These are phyloP conservation scores for Meyerozyma athensensis DNA, from an alignment of 1,139 yeast species.

Conservation along the genomic window DNA sequence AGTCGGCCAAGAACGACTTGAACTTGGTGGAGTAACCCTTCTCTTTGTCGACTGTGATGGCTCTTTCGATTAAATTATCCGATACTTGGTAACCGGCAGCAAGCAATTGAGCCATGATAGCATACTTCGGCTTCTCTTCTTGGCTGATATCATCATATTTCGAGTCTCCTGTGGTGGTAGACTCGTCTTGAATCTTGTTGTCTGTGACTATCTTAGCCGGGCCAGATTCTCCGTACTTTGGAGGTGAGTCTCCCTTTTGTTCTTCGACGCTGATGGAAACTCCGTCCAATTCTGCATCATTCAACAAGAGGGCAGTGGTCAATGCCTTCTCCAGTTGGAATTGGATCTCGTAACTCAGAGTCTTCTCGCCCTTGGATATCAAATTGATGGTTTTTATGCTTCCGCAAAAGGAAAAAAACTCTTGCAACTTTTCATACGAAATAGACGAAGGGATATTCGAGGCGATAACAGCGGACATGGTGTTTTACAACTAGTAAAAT, in stretches of 20 bases:
- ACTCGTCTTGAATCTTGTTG: slow-evolving; percentile 19
- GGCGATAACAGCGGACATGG: slow-evolving; percentile 48
- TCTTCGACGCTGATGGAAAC: slow-evolving; percentile 46
- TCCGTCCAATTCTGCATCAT: slow-evolving; percentile 72
- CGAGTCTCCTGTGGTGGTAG: slow-evolving; percentile 25
- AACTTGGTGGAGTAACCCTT: slow-evolving; percentile 59
- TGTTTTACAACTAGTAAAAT: background rate
- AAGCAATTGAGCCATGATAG: slow-evolving; percentile 71
- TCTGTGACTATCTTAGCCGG: slow-evolving; percentile 14
- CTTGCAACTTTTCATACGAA: slow-evolving; percentile 51
- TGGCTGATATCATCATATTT: slow-evolving; percentile 55
- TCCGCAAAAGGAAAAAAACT: slow-evolving; percentile 80
- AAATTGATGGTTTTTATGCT: slow-evolving; percentile 44
- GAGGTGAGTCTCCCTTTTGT: slow-evolving; percentile 13
- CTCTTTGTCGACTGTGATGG: slow-evolving; percentile 58
- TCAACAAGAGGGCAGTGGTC: slow-evolving; percentile 65
- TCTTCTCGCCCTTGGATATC: slow-evolving; percentile 24
- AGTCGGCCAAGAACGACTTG: slow-evolving; percentile 46
- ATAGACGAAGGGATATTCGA: slow-evolving; percentile 55
- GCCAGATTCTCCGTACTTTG: slow-evolving; percentile 10
- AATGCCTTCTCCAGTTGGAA: slow-evolving; percentile 62
- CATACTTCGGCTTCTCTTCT: slow-evolving; percentile 73
- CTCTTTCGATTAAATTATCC: slow-evolving; percentile 56
- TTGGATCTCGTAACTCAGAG: slow-evolving; percentile 42
- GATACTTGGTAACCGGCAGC: slow-evolving; percentile 67